Conservation (phyloP, 1,284 basidiomycete genomes). For the Irpex sp. region DNA sequence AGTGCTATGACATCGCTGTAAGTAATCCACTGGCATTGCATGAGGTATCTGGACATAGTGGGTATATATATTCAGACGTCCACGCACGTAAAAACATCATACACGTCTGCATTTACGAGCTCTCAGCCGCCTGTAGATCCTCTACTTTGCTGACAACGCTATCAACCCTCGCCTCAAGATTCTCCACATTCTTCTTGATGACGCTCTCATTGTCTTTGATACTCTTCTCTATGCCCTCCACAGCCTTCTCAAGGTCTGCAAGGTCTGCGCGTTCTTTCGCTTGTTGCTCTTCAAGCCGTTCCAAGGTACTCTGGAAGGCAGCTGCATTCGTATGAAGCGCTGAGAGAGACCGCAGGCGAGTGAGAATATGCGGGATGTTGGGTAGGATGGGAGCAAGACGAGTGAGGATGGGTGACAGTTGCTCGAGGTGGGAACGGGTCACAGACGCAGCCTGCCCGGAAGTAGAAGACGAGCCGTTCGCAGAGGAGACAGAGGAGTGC, state of each 20-base stretch:
- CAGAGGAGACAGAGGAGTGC: constrained; percentile 25
- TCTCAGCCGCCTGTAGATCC: background rate
- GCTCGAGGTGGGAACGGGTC: constrained; percentile 46
- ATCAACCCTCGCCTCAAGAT: constrained; percentile 66
- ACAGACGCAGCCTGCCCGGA: constrained; percentile 22
- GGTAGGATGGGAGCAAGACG: constrained; percentile 87
- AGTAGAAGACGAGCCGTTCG: constrained; percentile 17
- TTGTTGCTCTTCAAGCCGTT: constrained; percentile 72
- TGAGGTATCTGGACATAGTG: too few relatives aligned
- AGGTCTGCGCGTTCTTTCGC: constrained; percentile 58
- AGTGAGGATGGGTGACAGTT: constrained; percentile 72
- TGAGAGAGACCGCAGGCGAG: constrained; percentile 81
- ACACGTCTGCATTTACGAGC: background rate
- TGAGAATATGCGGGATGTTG: constrained; percentile 88
- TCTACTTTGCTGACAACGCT: constrained; percentile 51
- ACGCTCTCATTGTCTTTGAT: constrained; percentile 72
- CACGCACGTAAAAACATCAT: background rate
- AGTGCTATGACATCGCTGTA: too few relatives aligned
- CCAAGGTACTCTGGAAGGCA: constrained; percentile 69
- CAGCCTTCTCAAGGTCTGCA: constrained; percentile 64
- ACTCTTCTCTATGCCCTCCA: constrained; percentile 71
- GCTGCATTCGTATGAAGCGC: constrained; percentile 80
- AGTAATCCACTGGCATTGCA: too few relatives aligned
- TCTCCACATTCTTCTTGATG: constrained; percentile 68
- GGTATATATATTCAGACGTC: too few relatives aligned